Percentiles rank a stretch among this genome's conserved stretches.
Conservation (phyloP, 2,329 filamentous ascomycete species). For the Scedosporium apiospermum region DNA sequence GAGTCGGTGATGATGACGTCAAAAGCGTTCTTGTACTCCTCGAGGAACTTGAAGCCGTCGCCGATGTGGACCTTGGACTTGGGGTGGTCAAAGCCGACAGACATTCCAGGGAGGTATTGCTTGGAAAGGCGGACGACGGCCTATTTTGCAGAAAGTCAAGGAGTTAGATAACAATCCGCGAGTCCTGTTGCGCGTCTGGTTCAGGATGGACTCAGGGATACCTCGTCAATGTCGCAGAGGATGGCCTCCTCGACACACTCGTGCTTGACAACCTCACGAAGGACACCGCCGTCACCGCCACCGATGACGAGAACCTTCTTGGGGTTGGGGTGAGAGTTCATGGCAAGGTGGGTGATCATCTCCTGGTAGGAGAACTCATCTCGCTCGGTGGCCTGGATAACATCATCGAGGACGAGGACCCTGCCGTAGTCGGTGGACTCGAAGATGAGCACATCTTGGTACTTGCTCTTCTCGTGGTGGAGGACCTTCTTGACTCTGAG, state of each 20-base stretch:
- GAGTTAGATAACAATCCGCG: slow-evolving; percentile 15
- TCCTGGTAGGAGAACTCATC: slow-evolving; percentile 99
- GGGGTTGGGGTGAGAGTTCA: slow-evolving; percentile 97
- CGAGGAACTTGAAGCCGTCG: slow-evolving; percentile 97
- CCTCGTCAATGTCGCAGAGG: slow-evolving; percentile 97
- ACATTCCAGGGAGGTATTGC: slow-evolving; percentile 93
- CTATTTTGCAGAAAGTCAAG: slow-evolving; percentile 24
- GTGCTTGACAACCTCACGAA: slow-evolving; percentile 99
- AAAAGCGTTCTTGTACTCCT: slow-evolving; percentile 93
- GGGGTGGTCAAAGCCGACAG: slow-evolving; percentile 85
- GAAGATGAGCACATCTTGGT: slow-evolving; percentile 98
- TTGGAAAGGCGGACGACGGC: slow-evolving; percentile 97
- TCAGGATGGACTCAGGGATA: slow-evolving; percentile 28
- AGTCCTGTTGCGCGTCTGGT: slow-evolving; percentile 2
- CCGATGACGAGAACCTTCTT: slow-evolving; percentile 98
- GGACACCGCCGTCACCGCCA: slow-evolving; percentile 92
- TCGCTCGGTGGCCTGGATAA: slow-evolving; percentile 97
- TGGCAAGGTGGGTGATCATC: slow-evolving; percentile 98
- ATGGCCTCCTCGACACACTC: slow-evolving; percentile 91
- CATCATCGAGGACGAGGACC: slow-evolving; percentile 95
- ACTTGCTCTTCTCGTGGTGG: slow-evolving; percentile 98
- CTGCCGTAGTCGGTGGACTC: slow-evolving; percentile 95
- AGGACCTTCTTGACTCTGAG: slow-evolving; percentile 95
- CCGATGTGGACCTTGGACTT: slow-evolving; percentile 89
- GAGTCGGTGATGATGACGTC: slow-evolving; percentile 99